Evolutionary conservation across 75 land plant genomes (phyloP).

Genomic region (Picea glauca): DNA sequence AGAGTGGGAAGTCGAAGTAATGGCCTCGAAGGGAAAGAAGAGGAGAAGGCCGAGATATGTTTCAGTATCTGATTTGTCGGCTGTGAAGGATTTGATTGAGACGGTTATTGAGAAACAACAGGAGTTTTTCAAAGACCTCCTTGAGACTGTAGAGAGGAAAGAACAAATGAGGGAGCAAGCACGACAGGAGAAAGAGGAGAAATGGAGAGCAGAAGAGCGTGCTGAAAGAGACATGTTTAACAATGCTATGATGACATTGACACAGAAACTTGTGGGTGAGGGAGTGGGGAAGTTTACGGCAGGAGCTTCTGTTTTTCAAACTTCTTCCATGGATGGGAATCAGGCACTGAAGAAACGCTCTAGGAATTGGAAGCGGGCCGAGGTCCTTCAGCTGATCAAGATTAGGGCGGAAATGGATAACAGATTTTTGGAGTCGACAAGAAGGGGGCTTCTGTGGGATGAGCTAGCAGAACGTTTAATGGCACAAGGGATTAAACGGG

Average conservation of each 20-base stretch:
- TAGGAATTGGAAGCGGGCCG: conserved; percentile 44
- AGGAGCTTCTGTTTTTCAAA: neutral
- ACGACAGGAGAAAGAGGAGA: conserved; percentile 25
- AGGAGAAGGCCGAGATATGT: conserved; percentile 16
- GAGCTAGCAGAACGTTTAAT: conserved; percentile 26
- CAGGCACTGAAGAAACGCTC: conserved; percentile 35
- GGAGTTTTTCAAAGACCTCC: conserved; percentile 4
- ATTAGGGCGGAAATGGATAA: conserved; percentile 29
- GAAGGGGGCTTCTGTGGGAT: conserved; percentile 30
- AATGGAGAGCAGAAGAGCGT: conserved; percentile 23
- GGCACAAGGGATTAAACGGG: conserved; percentile 23
- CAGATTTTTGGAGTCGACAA: conserved; percentile 13
- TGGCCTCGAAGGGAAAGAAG: conserved; percentile 5
- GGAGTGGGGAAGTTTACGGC: neutral
- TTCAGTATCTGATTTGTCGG: conserved; percentile 28
- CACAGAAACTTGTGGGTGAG: conserved; percentile 20
- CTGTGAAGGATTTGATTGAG: conserved; percentile 12
- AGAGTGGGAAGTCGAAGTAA: neutral
- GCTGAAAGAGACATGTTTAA: conserved; percentile 20
- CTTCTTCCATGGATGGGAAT: conserved; percentile 7
- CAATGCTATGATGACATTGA: conserved; percentile 15
- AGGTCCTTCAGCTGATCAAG: conserved; percentile 39
- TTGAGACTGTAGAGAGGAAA: conserved; percentile 18
- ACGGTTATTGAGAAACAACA: conserved; percentile 11
- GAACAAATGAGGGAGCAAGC: conserved; percentile 20